Conservation (phyloP, 805 yeast genomes). For the Barnettozyma sp. region DNA sequence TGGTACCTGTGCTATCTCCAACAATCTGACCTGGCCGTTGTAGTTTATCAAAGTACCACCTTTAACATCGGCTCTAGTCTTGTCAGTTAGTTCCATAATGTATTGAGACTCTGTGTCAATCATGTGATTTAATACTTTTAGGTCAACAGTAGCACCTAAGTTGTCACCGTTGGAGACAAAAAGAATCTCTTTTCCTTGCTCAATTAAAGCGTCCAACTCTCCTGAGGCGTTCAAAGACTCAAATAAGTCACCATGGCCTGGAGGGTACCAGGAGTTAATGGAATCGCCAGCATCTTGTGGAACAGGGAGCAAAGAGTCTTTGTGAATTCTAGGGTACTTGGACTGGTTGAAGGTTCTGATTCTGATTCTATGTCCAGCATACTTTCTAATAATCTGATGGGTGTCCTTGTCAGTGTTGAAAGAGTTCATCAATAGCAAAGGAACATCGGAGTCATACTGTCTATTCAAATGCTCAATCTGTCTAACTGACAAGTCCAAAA, state of each 20-base stretch:
- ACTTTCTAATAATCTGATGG: conserved; percentile 89
- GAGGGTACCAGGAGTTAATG: conserved; percentile 94
- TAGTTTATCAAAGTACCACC: conserved; percentile 98
- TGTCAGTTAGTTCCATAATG: conserved; percentile 97
- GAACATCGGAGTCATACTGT: conserved; percentile 86
- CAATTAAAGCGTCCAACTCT: conserved; percentile 80
- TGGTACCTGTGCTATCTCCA: conserved; percentile 98
- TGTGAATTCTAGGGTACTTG: conserved; percentile 91
- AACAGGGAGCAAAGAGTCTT: conserved; percentile 93
- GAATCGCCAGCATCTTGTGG: conserved; percentile 70
- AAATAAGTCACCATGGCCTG: conserved; percentile 98
- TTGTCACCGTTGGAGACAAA: conserved; percentile 98
- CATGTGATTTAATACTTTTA: conserved; percentile 88
- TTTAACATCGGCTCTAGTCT: conserved; percentile 98
- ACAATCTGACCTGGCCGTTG: conserved; percentile 87
- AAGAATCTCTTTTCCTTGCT: conserved; percentile 89
- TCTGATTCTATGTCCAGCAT: conserved; percentile 92
- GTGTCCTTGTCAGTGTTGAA: conserved; percentile 97
- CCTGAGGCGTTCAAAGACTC: conserved; percentile 88
- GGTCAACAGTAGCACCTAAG: conserved; percentile 96
- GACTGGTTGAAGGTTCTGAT: conserved; percentile 97
- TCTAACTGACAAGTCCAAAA: conserved; percentile 90
- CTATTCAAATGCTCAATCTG: conserved; percentile 94
- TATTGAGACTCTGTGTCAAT: conserved; percentile 86
- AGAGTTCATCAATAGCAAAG: conserved; percentile 94